Percentiles rank a stretch among this genome's conserved stretches.
phyloP scores from a whole-genome alignment of 257 asterid genomes.

The Hygrophila difformis region DNA sequence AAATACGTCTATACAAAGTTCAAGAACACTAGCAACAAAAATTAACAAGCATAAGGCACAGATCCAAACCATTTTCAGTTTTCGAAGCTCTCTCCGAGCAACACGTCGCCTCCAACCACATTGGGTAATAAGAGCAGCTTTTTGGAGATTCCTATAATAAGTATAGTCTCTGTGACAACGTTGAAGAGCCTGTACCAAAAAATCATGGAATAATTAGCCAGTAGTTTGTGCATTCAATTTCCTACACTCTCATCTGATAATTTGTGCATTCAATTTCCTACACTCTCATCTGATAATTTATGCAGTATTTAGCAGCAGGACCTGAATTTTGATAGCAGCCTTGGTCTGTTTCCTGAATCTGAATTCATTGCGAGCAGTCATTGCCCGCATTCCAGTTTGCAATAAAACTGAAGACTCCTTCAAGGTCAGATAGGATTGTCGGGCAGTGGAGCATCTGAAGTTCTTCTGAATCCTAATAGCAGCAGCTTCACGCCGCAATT shows the following conservation, averaged over 20 bases:
- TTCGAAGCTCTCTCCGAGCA: slow-evolving; percentile 88
- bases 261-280: slow-evolving; percentile 6
- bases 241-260: slow-evolving; percentile 8
- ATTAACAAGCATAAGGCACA: slow-evolving; percentile 18
- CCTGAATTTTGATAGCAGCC: slow-evolving; percentile 93
- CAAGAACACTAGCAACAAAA: slow-evolving; percentile 2
- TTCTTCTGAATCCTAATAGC: slow-evolving; percentile 92
- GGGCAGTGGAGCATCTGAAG: slow-evolving; percentile 59
- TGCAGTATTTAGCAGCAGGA: slow-evolving; percentile 16
- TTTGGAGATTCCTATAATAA: slow-evolving; percentile 71
- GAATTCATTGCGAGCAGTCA: slow-evolving; percentile 81
- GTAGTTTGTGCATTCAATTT: neutral
- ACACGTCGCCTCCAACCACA: slow-evolving; percentile 95
- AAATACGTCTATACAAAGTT: slow-evolving; percentile 1
- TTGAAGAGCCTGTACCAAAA: slow-evolving; percentile 52
- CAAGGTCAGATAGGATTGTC: slow-evolving; percentile 54
- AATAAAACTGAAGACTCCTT: slow-evolving; percentile 49
- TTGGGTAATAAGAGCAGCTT: slow-evolving; percentile 76
- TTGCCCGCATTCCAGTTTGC: slow-evolving; percentile 96
- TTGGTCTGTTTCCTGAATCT: slow-evolving; percentile 84
- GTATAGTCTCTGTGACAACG: slow-evolving; percentile 65
- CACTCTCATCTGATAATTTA: slow-evolving; percentile 5
- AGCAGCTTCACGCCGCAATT: slow-evolving; percentile 84
- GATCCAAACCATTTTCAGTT: slow-evolving; percentile 72
- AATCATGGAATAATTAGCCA: neutral